Evolutionary conservation across 345 rosid species (phyloP).

Genomic region (Firmiana major): DNA sequence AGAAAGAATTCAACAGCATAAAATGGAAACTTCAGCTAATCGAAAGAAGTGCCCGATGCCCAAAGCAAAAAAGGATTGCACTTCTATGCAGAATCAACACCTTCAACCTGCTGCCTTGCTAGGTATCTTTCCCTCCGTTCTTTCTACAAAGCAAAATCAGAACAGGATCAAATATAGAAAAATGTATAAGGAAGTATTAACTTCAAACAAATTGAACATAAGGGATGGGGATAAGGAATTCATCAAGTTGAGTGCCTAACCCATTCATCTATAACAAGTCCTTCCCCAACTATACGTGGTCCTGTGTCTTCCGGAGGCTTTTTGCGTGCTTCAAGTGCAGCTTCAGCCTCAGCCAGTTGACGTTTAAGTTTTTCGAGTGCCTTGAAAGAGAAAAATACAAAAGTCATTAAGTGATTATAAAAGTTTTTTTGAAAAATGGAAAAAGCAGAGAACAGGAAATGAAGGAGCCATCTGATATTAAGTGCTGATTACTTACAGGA

Average conservation of each 20-base stretch:
- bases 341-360: conserved; percentile 58
- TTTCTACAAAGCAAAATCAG: conserved; percentile 35
- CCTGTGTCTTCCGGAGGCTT: conserved; percentile 53
- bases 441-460: not conserved
- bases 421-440: not conserved
- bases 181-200: not conserved
- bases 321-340: conserved; percentile 54
- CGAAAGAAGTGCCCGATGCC: not conserved
- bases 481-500: conserved; percentile 38
- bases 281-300: conserved; percentile 50
- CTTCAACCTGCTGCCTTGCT: conserved; percentile 63
- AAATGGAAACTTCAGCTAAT: conserved; percentile 15
- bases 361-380: conserved; percentile 52
- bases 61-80: not conserved
- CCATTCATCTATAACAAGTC: conserved; percentile 77
- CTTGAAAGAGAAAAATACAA: conserved; percentile 23
- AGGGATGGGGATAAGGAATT: not conserved
- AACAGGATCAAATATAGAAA: not conserved
- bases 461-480: not conserved
- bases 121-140: conserved; percentile 71
- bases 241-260: conserved; percentile 26
- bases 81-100: conserved; percentile 38
- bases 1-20: conserved; percentile 9
- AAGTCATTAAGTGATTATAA: not conserved
- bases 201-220: not conserved